These are phyloP conservation scores for Phalaenopsis equestris DNA, from an alignment of 106 monocot genomes.

Conservation along the genomic window DNA sequence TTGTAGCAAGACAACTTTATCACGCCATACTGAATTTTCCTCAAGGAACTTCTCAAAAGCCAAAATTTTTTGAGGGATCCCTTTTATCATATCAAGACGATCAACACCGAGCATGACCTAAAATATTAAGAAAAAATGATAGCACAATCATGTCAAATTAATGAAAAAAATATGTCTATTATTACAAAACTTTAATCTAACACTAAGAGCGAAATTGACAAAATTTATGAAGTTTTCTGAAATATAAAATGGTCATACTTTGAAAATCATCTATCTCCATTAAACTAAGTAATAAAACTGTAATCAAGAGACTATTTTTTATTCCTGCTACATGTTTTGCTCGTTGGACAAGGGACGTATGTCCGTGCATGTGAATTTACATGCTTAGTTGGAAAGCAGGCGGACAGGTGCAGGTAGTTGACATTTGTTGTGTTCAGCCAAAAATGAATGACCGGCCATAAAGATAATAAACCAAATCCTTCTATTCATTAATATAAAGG, in stretches of 20 bases:
- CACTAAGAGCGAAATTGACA: neutral
- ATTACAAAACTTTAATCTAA: neutral
- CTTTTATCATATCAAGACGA: constrained; percentile 93
- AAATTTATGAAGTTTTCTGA: neutral
- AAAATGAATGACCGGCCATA: neutral
- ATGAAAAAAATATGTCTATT: neutral
- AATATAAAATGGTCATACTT: neutral
- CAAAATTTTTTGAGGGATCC: constrained; percentile 92
- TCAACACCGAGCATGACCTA: constrained; percentile 96
- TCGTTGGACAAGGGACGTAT: neutral
- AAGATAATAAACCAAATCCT: neutral
- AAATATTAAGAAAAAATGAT: neutral
- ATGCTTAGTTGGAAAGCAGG: neutral
- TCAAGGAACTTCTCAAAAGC: constrained; percentile 95
- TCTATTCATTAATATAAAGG: neutral
- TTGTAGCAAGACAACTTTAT: constrained; percentile 84
- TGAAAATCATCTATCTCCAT: neutral
- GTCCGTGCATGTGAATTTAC: neutral
- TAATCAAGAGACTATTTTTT: neutral
- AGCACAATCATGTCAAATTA: neutral
- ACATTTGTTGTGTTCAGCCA: neutral
- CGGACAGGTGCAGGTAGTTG: neutral
- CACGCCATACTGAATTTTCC: constrained; percentile 71
- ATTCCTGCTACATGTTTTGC: neutral
- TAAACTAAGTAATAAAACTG: neutral